Base-by-base conservation (phyloP, 495 filamentous ascomycete species). In the Cudoniella acicularis region DNA sequence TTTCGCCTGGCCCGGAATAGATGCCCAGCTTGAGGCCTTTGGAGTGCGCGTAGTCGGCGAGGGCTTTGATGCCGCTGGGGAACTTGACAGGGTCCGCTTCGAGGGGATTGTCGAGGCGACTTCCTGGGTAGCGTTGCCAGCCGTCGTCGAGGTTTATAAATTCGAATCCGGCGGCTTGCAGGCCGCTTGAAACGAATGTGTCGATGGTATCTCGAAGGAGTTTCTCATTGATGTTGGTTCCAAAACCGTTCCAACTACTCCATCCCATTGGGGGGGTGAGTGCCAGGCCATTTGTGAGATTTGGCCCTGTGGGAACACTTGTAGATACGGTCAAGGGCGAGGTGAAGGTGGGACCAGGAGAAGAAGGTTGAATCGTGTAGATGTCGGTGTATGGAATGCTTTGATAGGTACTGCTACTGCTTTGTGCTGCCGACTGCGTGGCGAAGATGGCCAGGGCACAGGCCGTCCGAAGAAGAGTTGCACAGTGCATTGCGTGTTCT, bases 21-120 rank as follows among this genome's bases (percentile, higher is more conserved):
- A 89, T 84, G 0, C 86, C 86, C 24, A 88, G 75, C 56, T 84
- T 84, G 48, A 88, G 63, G 0, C 83, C 83, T 65, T 85, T 63
- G 10, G 50, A 65, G 67, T 89, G 86, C 23, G 88, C 75, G 55
- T 79, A 56, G 30, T 80, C 67, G 1, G 80, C 79, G 13, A 85
- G 67, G 18, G 78, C 70, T 11, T 74, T 75, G 60, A 87, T 83
- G 2, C 86, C 84, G 50, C 75, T 69, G 1, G 86, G 84, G 61
- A 87, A 89, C 52, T 79, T 83, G 4, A 54, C 60, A 0, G 76
- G 68, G 57, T 87, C 79, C 0, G 82, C 79, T 40, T 83, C 72
- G 1, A 87, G 71, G 1, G 69, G 81, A 20, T 55, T 68, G 42
- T 72, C 65, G 0, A 70, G 66, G 20, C 67, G 65, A 6, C 66